phyloP scores from a whole-genome alignment of 768 basidiomycete genomes.

The Tulasnella calospora region DNA sequence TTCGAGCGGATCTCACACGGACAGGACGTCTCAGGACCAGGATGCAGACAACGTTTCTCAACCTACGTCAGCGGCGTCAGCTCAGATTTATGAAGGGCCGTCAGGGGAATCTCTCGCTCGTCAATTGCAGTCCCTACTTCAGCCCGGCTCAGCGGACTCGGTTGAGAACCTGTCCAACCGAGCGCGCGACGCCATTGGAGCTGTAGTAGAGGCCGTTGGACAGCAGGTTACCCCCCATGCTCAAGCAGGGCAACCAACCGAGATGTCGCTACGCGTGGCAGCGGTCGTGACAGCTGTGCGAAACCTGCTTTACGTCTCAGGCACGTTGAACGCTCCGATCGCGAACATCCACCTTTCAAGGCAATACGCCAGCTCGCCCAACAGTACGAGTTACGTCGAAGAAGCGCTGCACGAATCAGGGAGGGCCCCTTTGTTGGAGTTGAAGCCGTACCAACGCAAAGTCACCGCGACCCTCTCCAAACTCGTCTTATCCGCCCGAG shows the following conservation, averaged over 20 bases:
- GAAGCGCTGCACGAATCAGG: slow-evolving; percentile 27
- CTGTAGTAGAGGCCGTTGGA: slow-evolving; percentile 27
- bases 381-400: slow-evolving; percentile 19
- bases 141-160: slow-evolving; percentile 23
- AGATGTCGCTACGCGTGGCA: slow-evolving; percentile 28
- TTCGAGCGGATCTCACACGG: slow-evolving; percentile 16
- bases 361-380: slow-evolving; percentile 7
- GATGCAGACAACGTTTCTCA: slow-evolving; percentile 13
- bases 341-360: slow-evolving; percentile 24
- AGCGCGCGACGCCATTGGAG: slow-evolving; percentile 29
- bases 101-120: slow-evolving; percentile 24
- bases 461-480: slow-evolving; percentile 86
- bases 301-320: slow-evolving; percentile 35
- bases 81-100: background rate
- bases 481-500: slow-evolving; percentile 84
- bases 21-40: slow-evolving; percentile 2
- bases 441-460: slow-evolving; percentile 78
- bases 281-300: slow-evolving; percentile 32
- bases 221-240: background rate
- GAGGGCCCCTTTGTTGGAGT: slow-evolving; percentile 31
- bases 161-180: slow-evolving; percentile 27
- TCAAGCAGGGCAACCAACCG: slow-evolving; percentile 12
- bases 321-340: slow-evolving; percentile 30
- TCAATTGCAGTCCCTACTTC: slow-evolving; percentile 20
- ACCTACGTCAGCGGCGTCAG: slow-evolving; percentile 18